phyloP scores from a whole-genome alignment of 768 basidiomycete species.

The Tephrocybe sp. region DNA sequence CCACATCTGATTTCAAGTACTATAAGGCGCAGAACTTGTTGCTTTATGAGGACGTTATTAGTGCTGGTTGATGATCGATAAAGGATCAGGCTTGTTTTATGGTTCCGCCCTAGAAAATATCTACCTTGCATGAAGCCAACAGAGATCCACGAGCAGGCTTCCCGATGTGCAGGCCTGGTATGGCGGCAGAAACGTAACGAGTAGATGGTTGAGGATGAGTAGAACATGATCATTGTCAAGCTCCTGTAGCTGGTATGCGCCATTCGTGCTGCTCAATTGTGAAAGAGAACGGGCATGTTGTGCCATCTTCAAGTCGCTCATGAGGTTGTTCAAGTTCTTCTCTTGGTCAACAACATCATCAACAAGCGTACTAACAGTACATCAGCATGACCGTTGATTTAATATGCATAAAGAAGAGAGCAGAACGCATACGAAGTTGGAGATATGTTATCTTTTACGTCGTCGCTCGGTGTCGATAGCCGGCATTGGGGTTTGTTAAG shows the following conservation, averaged over 20 bases:
- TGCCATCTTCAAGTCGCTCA: too few relatives aligned
- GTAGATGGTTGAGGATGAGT: too few relatives aligned
- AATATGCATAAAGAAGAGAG: too few relatives aligned
- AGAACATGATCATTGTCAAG: too few relatives aligned
- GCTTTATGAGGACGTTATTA: constrained; percentile 1
- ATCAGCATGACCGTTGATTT: neutral
- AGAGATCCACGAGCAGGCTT: neutral
- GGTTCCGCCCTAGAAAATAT: neutral
- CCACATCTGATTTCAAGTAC: constrained; percentile 1
- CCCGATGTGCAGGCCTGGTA: too few relatives aligned
- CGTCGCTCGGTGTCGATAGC: neutral
- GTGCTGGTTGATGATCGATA: neutral
- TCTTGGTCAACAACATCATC: too few relatives aligned
- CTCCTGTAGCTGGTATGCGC: too few relatives aligned
- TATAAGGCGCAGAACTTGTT: neutral
- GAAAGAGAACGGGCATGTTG: too few relatives aligned
- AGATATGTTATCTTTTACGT: neutral
- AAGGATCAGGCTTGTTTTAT: neutral
- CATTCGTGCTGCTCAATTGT: too few relatives aligned
- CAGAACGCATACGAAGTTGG: neutral
- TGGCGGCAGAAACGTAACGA: too few relatives aligned
- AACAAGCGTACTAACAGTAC: too few relatives aligned
- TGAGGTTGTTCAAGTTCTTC: too few relatives aligned
- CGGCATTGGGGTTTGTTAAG: neutral
- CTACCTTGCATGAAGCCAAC: neutral